Base-by-base conservation (phyloP, 1,284 basidiomycete species). In the Cerioporus squamosus region DNA sequence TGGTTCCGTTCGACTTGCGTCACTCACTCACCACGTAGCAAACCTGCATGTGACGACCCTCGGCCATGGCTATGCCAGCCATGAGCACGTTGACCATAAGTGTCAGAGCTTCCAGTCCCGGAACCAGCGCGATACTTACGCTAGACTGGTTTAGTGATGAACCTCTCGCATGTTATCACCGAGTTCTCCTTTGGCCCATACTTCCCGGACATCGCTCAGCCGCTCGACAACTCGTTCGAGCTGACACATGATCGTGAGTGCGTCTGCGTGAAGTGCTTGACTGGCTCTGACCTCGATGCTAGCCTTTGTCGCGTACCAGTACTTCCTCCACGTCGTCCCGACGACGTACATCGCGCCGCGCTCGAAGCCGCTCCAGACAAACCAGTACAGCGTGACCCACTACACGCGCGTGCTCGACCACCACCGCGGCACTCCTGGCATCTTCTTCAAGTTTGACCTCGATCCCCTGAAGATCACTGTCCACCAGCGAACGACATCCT, bases 151-250 rank as follows among this genome's bases (percentile, higher is more conserved):
- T 2, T 64, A 97, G 93, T 90, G 62, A 97, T 99, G 94, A 98
- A 99, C 71, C 82, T 98, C 33, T 94, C 94, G 1, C 97, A 99
- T 76, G 89, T 98, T 57, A 94, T 98, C 65, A 91, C 91, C 62
- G 97, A 98, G 74, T 97, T 98, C 73, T 97, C 95, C 1, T 98
- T 98, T 68, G 97, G 97, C 0, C 93, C 95, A 0, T 92, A 93
- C 79, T 98, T 98, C 79, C 97, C 97, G 0, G 91, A 95, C 51
- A 98, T 99, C 59, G 84, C 88, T 0, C 97, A 99, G 73, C 97
- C 97, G 3, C 83, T 99, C 36, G 97, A 98, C 69, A 87, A 94
- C 70, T 93, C 92, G 0, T 90, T 93, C 59, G 95, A 98, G 72
- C 74, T 90, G 1, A 89, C 96, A 0, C 74, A 86, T 36, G 82